Conservation (phyloP, 305 asterid genomes). For the Solanum hybrid region DNA sequence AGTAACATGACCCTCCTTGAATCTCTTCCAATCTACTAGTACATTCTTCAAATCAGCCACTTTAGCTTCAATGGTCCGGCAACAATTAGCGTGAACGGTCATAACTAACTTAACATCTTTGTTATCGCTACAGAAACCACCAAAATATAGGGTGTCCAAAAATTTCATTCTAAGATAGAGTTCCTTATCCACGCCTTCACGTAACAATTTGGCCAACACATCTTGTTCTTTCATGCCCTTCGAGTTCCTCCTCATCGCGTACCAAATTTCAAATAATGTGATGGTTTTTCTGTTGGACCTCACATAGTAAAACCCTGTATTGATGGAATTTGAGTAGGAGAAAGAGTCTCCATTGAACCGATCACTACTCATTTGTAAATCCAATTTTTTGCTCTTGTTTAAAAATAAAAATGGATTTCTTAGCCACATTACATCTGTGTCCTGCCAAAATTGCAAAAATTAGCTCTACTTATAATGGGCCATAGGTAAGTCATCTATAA, state of each 20-base stretch:
- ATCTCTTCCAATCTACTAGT: conserved; percentile 52
- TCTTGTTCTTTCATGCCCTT: conserved; percentile 52
- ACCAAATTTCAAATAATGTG: conserved; percentile 44
- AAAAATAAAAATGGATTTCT: conserved; percentile 41
- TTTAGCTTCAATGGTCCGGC: conserved; percentile 49
- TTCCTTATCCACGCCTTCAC: not conserved
- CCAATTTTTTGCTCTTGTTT: conserved; percentile 16
- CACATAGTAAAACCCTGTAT: conserved; percentile 59
- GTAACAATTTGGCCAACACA: conserved; percentile 27
- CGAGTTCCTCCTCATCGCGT: conserved; percentile 19
- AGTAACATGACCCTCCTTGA: conserved; percentile 1
- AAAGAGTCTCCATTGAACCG: conserved; percentile 24
- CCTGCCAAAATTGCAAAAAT: conserved; percentile 21
- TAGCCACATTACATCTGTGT: conserved; percentile 52
- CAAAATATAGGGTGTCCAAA: conserved; percentile 35
- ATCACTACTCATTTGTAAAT: conserved; percentile 54
- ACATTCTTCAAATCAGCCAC: conserved; percentile 40
- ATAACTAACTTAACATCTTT: conserved; percentile 19
- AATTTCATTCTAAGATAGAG: conserved; percentile 21
- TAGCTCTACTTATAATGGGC: not conserved
- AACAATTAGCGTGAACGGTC: conserved; percentile 76
- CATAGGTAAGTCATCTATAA: not conserved
- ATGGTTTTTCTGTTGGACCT: conserved; percentile 39
- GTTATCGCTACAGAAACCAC: conserved; percentile 50
- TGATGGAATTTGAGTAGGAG: conserved; percentile 31